A percentile compares a stretch with the other conserved stretches of the same genome.
These are phyloP conservation scores for Neonectria coccinea DNA, from an alignment of 2,329 filamentous ascomycete genomes.

Conservation along the genomic window DNA sequence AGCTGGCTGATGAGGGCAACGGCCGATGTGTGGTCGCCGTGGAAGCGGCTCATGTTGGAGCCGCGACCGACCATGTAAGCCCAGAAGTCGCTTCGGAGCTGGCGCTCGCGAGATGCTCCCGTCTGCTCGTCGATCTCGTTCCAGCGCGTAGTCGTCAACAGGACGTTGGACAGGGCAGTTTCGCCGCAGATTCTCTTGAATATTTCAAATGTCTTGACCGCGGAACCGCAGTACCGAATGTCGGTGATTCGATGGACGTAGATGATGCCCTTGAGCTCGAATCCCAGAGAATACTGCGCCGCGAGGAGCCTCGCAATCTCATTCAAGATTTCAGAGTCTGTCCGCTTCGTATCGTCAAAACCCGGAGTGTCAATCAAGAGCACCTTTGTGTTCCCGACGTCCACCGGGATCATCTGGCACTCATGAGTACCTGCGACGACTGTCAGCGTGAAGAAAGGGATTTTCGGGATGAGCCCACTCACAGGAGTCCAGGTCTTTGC, in stretches of 20 bases:
- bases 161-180: not conserved
- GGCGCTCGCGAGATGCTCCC: slow-evolving; percentile 2
- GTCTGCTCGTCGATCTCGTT: not conserved
- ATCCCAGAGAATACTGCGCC: not conserved
- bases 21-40: slow-evolving; percentile 9
- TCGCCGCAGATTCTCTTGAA: not conserved
- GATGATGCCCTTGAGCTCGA: not conserved
- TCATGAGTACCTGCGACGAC: not conserved
- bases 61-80: slow-evolving; percentile 1
- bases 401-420: not conserved
- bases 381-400: not conserved
- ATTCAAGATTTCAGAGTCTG: not conserved
- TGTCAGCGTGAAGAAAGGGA: no score
- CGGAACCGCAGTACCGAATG: not conserved
- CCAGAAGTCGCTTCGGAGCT: slow-evolving; percentile 4
- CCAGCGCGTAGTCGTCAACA: not conserved
- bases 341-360: not conserved
- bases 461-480: not conserved
- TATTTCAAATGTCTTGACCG: slow-evolving; percentile 2
- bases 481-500: not conserved
- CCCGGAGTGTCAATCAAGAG: not conserved
- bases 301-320: not conserved
- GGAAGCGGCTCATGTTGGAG: slow-evolving; percentile 3
- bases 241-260: slow-evolving; percentile 5
- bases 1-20: slow-evolving; percentile 3